phyloP scores from a whole-genome alignment of 2,329 filamentous ascomycete species.

The Hyphodiscus sp. region DNA sequence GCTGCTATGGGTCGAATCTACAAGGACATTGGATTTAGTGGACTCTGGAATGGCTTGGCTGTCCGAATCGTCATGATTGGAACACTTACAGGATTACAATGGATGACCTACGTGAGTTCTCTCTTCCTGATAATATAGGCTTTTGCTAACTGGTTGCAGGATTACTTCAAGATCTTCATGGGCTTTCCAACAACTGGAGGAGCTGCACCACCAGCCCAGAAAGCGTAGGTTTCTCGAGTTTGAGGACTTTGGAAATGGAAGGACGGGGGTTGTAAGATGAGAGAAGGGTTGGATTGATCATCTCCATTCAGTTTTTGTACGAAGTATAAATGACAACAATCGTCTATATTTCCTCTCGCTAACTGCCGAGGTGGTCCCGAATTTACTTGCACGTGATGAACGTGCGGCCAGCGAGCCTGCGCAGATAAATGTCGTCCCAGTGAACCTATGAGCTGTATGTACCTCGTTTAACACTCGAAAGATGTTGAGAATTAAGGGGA shows the following conservation, averaged over 20 bases:
- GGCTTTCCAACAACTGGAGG: constrained; percentile 79
- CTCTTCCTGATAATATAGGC: background rate
- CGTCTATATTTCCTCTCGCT: too few relatives aligned
- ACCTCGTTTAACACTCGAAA: too few relatives aligned
- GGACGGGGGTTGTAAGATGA: background rate
- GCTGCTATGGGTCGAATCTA: constrained; percentile 75
- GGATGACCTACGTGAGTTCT: constrained; percentile 76
- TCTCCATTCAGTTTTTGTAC: background rate
- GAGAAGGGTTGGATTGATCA: background rate
- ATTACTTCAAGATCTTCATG: constrained; percentile 88
- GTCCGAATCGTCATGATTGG: constrained; percentile 74
- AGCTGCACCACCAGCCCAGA: constrained; percentile 10
- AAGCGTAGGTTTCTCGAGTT: background rate
- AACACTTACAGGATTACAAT: constrained; percentile 68
- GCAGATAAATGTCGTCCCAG: too few relatives aligned
- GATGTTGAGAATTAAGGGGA: too few relatives aligned
- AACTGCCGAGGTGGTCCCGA: too few relatives aligned
- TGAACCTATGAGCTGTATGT: too few relatives aligned
- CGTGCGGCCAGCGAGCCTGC: too few relatives aligned
- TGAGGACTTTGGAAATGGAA: background rate
- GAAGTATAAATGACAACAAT: background rate
- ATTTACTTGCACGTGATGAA: too few relatives aligned
- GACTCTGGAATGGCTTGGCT: constrained; percentile 88
- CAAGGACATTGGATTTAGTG: constrained; percentile 75
- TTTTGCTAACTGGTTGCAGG: constrained; percentile 37